Base-by-base conservation (phyloP, 805 yeast genomes). In the Starmerella gropengiesseri region DNA sequence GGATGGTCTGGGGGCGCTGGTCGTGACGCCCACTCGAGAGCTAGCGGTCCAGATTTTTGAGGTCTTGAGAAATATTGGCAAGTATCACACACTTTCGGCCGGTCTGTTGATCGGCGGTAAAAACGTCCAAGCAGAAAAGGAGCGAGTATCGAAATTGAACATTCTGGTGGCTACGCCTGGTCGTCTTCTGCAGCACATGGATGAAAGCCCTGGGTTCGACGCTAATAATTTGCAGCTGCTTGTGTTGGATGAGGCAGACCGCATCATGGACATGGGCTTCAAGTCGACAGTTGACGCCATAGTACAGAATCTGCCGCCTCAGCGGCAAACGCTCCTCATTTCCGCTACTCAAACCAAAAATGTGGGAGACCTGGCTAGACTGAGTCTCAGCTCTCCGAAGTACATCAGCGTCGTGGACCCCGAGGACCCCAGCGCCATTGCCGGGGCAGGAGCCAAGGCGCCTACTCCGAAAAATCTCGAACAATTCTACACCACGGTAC, bases 81-180 rank as follows among this genome's bases (percentile, higher is more conserved):
- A 77, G 34, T 68, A 74, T 51, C 78, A 78, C 51, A 64, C 76
- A 3, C 78, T 86, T 47, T 80, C 93, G 6, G 95, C 95, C 1
- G 95, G 95, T 46, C 66, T 86, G 46, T 89, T 87, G 9, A 86
- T 87, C 55, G 96, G 96, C 38, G 96, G 96, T 29, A 85, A 87
- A 58, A 94, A 85, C 57, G 81, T 81, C 23, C 73, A 74, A 46
- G 81, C 70, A 53, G 96, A 86, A 60, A 73, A 74, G 48, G 94
- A 83, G 40, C 73, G 96, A 58, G 74, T 86, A 7, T 72, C 79
- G 0, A 72, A 73, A 51, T 78, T 86, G 63, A 87, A 86, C 60
- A 81, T 86, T 33, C 66, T 86, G 43, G 80, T 86, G 25, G 91
- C 94, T 12, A 86, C 96, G 0, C 96, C 96, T 0, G 96, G 96